A percentile compares a stretch with the other conserved stretches of the same genome.
Evolutionary conservation across 257 asterid genomes (phyloP).

Genomic region (Thymus quinquecostatus): DNA sequence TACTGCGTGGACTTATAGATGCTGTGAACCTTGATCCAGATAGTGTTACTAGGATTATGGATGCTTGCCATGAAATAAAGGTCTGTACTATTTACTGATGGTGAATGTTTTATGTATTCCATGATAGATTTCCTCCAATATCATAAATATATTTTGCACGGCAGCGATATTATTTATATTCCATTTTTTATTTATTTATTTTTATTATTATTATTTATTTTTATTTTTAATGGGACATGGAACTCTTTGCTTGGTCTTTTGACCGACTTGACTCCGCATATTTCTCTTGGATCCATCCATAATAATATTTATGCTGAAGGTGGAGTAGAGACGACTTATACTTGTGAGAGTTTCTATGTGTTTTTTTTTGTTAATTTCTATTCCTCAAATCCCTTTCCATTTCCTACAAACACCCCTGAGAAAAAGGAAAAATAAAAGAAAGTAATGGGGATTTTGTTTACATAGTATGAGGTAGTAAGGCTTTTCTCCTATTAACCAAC

Average conservation of each 20-base stretch:
- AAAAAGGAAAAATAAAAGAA: not conserved
- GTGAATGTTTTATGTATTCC: not conserved
- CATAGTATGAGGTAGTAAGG: not conserved
- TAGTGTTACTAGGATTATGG: conserved; percentile 59
- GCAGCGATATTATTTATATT: not conserved
- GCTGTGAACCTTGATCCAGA: conserved; percentile 71
- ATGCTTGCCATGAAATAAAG: conserved; percentile 85
- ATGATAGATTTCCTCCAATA: conserved; percentile 1
- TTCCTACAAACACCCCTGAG: not conserved
- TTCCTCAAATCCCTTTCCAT: not conserved
- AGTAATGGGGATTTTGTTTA: not conserved
- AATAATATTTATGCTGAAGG: conserved; percentile 12
- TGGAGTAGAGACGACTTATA: not conserved
- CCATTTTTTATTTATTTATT: not conserved
- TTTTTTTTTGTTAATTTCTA: not conserved
- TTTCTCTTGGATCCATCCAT: conserved; percentile 1
- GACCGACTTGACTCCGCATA: not conserved
- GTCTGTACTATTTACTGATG: conserved; percentile 41
- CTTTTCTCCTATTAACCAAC: conserved; percentile 1
- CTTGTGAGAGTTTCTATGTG: not conserved
- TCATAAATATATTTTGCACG: conserved; percentile 1
- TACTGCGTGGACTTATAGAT: conserved; percentile 78
- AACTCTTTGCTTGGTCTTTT: conserved; percentile 1
- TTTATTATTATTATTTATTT: no score
- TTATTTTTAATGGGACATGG: not conserved